Evolutionary conservation across 1,284 basidiomycete genomes (phyloP).

Genomic region (Paramarasmius palmivorus): DNA sequence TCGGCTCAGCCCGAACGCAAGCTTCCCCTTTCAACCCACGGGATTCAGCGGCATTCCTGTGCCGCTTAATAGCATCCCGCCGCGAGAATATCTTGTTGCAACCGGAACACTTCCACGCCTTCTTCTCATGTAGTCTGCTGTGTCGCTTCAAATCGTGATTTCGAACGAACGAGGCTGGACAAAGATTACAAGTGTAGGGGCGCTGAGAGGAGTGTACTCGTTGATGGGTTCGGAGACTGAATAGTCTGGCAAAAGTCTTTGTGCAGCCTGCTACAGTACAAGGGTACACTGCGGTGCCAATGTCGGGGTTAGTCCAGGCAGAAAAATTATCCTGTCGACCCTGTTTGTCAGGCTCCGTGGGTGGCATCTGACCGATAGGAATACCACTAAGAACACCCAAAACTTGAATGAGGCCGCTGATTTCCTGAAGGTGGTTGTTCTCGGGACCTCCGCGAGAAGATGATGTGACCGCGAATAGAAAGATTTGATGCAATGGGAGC

Average conservation of each 20-base stretch:
- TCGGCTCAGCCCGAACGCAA: constrained; percentile 55
- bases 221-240: constrained; percentile 67
- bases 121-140: constrained; percentile 63
- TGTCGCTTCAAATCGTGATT: constrained; percentile 79
- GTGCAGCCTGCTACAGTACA: constrained; percentile 61
- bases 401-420: constrained; percentile 74
- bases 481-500: constrained; percentile 68
- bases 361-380: constrained; percentile 57
- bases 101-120: constrained; percentile 68
- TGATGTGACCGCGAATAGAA: constrained; percentile 72
- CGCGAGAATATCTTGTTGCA: constrained; percentile 73
- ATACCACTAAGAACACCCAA: constrained; percentile 74
- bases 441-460: constrained; percentile 52
- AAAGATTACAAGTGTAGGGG: constrained; percentile 60
- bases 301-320: constrained; percentile 38
- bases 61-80: constrained; percentile 73
- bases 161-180: constrained; percentile 72
- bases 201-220: constrained; percentile 61
- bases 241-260: constrained; percentile 67
- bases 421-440: constrained; percentile 64
- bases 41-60: constrained; percentile 57
- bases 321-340: neutral
- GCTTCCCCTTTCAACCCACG: constrained; percentile 46
- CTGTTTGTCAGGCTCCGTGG: constrained; percentile 23
- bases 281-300: constrained; percentile 74